Base-by-base conservation (phyloP, 2,329 filamentous ascomycete genomes). In the Colletotrichum sp. region DNA sequence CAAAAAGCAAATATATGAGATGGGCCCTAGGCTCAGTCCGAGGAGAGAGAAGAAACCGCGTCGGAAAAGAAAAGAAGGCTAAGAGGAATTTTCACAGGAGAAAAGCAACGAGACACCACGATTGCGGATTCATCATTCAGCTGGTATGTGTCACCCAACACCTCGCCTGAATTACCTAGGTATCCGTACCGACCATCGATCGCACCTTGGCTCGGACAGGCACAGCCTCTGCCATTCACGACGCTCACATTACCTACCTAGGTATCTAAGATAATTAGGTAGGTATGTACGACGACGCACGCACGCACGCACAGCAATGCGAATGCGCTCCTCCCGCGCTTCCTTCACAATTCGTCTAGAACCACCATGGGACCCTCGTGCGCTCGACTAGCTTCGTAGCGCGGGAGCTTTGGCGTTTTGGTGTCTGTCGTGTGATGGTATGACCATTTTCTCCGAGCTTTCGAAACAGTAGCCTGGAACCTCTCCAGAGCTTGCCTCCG, bases 151-250 rank as follows among this genome's bases (percentile, higher is more conserved):
- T 21, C 43, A 52, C 10, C 43, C n/a, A 52, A 21, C 13, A 21
- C n/a, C 43, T 52, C n/a, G n/a, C 43, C 43, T 52, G 38, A n/a
- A 48, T 48, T 21, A 52, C 43, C n/a, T 52, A 12, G 36, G 36
- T 38, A 38, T 38, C 9, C 9, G 18, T 48, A 52, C n/a, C n/a
- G 43, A 52, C n/a, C 12, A 69, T 48, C 8, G 38, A 24, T 55
- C 43, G 26, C 34, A 38, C 16, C 55, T 38, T 26, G 7, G n/a
- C 55, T 52, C 62, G 13, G 26, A 24, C n/a, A 30, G 24, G 65
- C 71, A 70, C 26, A 63, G 65, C 64, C 43, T 69, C 70, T 69
- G 71, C 65, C 71, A 73, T 48, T 52, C 58, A 59, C 67, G 21
- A 52, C n/a, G 18, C 38, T n/a, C n/a, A 48, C 36, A 38, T 18